Evolutionary conservation across 1,139 yeast species (phyloP).

Genomic region (Suhomyces bokatorum): DNA sequence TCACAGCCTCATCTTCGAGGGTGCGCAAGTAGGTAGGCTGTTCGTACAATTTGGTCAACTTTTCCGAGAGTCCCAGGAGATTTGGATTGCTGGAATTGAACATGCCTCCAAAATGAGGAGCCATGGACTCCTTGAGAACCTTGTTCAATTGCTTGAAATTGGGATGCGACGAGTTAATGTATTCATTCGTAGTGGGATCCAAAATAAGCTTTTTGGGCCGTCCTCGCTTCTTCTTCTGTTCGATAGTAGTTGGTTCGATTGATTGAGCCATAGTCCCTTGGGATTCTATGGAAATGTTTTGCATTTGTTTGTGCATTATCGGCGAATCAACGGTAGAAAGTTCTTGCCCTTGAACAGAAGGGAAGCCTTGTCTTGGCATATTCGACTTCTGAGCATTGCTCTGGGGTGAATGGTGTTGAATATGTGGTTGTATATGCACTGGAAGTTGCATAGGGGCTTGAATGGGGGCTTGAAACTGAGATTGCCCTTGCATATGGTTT

Average conservation of each 20-base stretch:
- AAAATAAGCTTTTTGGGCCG: constrained; percentile 46
- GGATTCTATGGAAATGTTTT: not conserved
- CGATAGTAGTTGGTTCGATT: not conserved
- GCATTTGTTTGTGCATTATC: not conserved
- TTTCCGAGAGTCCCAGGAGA: constrained; percentile 8
- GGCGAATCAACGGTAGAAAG: not conserved
- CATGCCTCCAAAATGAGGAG: constrained; percentile 9
- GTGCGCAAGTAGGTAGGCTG: constrained; percentile 33
- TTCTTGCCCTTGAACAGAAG: not conserved
- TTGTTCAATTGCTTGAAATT: constrained; percentile 44
- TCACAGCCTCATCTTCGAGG: constrained; percentile 40
- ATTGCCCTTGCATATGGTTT: not conserved
- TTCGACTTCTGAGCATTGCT: not conserved
- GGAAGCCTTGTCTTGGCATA: not conserved
- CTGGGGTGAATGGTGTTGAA: not conserved
- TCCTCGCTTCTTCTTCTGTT: constrained; percentile 43
- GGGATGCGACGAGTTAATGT: constrained; percentile 47
- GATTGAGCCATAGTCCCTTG: not conserved
- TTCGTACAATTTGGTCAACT: constrained; percentile 26
- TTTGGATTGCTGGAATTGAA: constrained; percentile 4
- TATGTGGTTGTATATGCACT: not conserved
- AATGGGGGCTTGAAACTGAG: constrained; percentile 1
- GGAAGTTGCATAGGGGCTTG: not conserved
- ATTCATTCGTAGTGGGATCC: constrained; percentile 44
- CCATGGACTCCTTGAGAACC: constrained; percentile 28